phyloP scores from a whole-genome alignment of 2,329 filamentous ascomycete genomes.

The Exophiala sp. region DNA sequence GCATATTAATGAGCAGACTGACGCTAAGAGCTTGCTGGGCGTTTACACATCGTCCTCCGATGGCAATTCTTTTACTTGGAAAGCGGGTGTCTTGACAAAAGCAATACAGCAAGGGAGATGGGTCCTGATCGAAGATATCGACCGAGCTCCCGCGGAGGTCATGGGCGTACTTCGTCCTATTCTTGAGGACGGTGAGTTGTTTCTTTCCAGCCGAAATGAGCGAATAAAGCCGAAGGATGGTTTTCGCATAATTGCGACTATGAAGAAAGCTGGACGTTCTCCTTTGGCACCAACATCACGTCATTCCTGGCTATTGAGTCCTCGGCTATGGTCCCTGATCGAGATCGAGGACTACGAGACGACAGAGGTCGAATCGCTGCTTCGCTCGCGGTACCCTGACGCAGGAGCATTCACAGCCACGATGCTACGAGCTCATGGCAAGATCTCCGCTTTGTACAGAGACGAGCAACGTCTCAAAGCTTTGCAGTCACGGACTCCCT shows the following conservation, averaged over 20 bases:
- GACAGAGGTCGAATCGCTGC: constrained; percentile 67
- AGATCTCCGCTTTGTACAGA: constrained; percentile 36
- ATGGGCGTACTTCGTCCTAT: constrained; percentile 87
- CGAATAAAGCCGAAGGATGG: constrained; percentile 73
- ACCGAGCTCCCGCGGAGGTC: constrained; percentile 89
- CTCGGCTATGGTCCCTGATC: constrained; percentile 76
- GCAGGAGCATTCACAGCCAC: constrained; percentile 53
- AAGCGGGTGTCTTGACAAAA: constrained; percentile 84
- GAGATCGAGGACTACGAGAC: constrained; percentile 60
- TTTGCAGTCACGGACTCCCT: constrained; percentile 52
- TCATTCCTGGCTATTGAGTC: constrained; percentile 25
- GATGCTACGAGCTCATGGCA: constrained; percentile 53
- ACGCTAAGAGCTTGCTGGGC: constrained; percentile 91
- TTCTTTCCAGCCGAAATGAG: constrained; percentile 85
- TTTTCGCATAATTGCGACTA: constrained; percentile 87
- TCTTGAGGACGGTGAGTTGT: constrained; percentile 83
- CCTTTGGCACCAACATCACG: constrained; percentile 64
- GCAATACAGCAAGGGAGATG: constrained; percentile 91
- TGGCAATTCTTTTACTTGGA: constrained; percentile 87
- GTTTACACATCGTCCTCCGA: constrained; percentile 85
- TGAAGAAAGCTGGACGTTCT: constrained; percentile 63
- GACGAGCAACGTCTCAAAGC: constrained; percentile 16
- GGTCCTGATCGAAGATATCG: constrained; percentile 95
- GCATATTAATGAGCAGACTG: constrained; percentile 95
- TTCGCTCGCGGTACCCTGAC: constrained; percentile 63